These are phyloP conservation scores for Globisporangium apiculatum DNA, from an alignment of 352 stramenopile species.

Conservation along the genomic window DNA sequence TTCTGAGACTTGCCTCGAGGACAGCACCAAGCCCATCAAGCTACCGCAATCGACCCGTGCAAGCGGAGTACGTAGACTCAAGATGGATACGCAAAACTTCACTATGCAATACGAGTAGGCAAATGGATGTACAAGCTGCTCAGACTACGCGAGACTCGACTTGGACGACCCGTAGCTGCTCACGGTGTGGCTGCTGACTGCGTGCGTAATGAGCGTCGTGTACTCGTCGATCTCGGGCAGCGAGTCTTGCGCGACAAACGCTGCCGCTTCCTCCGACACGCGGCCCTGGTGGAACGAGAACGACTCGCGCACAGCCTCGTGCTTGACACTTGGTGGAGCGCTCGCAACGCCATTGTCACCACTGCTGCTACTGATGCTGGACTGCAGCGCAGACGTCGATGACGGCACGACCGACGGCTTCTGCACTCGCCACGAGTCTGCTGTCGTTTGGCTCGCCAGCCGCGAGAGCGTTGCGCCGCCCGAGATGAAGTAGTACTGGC, in stretches of 20 bases:
- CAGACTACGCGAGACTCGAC: conserved; percentile 9
- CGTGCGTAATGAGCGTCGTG: conserved; percentile 43
- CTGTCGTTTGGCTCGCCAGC: conserved; percentile 4
- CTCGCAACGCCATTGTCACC: neutral
- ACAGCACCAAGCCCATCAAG: too few relatives aligned
- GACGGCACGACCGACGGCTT: neutral
- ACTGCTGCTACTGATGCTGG: neutral
- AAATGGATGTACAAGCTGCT: neutral
- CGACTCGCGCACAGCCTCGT: conserved; percentile 18
- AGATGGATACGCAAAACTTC: too few relatives aligned
- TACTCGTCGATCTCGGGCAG: conserved; percentile 73
- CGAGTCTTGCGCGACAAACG: conserved; percentile 30
- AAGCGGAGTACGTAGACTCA: too few relatives aligned
- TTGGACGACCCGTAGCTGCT: conserved; percentile 18
- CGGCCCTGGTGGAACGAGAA: conserved; percentile 71
- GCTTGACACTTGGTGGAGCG: conserved; percentile 1
- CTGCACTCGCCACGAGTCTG: neutral
- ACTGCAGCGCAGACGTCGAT: neutral
- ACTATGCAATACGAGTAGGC: too few relatives aligned
- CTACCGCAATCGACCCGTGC: too few relatives aligned
- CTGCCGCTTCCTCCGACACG: conserved; percentile 32
- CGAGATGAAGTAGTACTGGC: conserved; percentile 76
- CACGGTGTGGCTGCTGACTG: conserved; percentile 10
- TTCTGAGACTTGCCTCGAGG: too few relatives aligned
- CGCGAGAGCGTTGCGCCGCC: conserved; percentile 27